Evolutionary conservation across 257 asterid species (phyloP).

Genomic region (Solanum dulcamara): DNA sequence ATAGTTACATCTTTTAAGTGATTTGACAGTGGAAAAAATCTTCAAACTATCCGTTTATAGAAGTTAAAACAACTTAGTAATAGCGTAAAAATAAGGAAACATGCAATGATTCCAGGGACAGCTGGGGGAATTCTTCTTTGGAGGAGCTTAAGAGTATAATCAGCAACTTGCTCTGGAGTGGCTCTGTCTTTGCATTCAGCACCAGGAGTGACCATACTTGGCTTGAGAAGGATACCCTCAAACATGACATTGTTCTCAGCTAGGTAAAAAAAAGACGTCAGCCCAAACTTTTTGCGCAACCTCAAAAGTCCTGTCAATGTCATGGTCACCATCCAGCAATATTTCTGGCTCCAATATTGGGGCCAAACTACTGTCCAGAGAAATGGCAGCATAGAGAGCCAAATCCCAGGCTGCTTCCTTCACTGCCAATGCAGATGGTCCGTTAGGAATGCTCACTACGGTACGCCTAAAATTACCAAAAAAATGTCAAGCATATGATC

Average conservation of each 20-base stretch:
- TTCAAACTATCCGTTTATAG: background rate
- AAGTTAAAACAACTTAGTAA: background rate
- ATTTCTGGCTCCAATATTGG: background rate
- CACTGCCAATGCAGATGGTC: slow-evolving; percentile 19
- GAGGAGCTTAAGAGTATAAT: slow-evolving; percentile 4
- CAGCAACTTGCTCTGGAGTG: background rate
- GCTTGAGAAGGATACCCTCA: background rate
- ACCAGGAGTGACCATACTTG: background rate
- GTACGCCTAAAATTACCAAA: slow-evolving; percentile 3
- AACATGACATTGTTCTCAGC: background rate
- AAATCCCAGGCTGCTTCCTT: slow-evolving; percentile 18
- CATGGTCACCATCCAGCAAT: background rate
- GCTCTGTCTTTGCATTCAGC: slow-evolving; percentile 12
- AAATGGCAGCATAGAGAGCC: slow-evolving; percentile 1
- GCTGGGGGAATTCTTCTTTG: slow-evolving; percentile 13
- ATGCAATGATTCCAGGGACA: background rate
- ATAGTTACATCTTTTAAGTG: background rate
- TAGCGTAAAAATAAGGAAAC: background rate
- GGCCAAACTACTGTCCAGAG: background rate
- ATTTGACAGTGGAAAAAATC: background rate
- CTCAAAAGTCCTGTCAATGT: background rate
- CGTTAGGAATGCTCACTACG: slow-evolving; percentile 17
- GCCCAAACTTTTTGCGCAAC: slow-evolving; percentile 11
- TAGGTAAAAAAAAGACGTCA: slow-evolving; percentile 1
- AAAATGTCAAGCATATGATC: background rate